Evolutionary conservation across 306 rosid genomes (phyloP).

Genomic region (Vicia faba): DNA sequence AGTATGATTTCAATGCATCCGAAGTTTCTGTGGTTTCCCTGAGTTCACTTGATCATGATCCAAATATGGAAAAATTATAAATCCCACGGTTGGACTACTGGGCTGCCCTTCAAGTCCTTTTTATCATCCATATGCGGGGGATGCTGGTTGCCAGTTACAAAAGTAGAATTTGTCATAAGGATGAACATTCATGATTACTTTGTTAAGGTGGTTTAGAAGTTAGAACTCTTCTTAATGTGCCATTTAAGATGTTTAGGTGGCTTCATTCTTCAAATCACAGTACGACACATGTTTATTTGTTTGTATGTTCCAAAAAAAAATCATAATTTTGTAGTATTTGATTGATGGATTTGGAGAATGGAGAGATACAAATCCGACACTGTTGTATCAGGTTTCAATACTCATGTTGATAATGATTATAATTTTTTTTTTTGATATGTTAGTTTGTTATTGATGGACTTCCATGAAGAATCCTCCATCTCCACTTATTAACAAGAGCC

Average conservation of each 20-base stretch:
- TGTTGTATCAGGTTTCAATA: too few species aligned
- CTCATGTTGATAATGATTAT: too few species aligned
- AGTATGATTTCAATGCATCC: conserved; percentile 13
- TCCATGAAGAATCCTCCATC: too few species aligned
- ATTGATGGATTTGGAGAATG: too few species aligned
- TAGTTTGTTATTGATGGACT: too few species aligned
- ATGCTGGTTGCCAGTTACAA: conserved; percentile 17
- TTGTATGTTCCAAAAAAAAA: conserved; percentile 14
- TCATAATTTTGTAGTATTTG: too few species aligned
- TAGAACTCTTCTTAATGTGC: conserved; percentile 6
- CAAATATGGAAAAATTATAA: background rate
- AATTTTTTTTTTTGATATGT: too few species aligned
- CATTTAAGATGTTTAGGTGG: conserved; percentile 9
- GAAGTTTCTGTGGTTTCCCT: background rate
- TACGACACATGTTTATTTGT: background rate
- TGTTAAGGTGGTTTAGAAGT: background rate
- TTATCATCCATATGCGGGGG: background rate
- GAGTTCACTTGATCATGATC: background rate
- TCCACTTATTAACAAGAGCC: too few species aligned
- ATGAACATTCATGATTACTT: conserved; percentile 14
- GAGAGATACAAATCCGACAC: too few species aligned
- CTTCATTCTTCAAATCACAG: background rate
- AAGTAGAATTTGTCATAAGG: conserved; percentile 14
- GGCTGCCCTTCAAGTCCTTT: conserved; percentile 11
- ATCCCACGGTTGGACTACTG: background rate